Conservation (phyloP, 192 early-diverging fungal genomes). For the Powellomyces hirtus region DNA sequence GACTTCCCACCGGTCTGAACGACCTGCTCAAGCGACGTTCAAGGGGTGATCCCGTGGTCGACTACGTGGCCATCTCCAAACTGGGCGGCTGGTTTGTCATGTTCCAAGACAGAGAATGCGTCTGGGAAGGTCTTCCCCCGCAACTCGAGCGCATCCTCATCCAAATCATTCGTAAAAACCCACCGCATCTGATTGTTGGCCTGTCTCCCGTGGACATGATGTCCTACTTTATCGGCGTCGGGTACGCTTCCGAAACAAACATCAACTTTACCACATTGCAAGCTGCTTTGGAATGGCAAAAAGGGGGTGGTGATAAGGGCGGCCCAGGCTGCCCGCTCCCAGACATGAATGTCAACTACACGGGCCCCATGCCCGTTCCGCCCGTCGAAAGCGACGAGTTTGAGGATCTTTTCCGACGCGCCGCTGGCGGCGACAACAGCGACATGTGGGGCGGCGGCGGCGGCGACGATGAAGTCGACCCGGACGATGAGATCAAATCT, state of each 20-base stretch:
- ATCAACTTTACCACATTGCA: not conserved
- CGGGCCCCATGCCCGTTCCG: not conserved
- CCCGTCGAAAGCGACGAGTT: not conserved
- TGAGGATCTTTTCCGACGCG: constrained; percentile 14
- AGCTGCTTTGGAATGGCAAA: constrained; percentile 13
- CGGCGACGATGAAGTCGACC: not conserved
- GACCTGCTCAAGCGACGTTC: constrained; percentile 22
- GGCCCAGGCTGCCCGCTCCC: not conserved
- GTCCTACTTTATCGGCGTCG: constrained; percentile 27
- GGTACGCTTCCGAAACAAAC: constrained; percentile 10
- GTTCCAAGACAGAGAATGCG: constrained; percentile 36
- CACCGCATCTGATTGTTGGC: constrained; percentile 16
- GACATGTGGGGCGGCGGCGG: not conserved
- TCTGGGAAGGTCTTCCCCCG: constrained; percentile 33
- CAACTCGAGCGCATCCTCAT: constrained; percentile 19
- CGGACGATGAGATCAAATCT: constrained; percentile 14
- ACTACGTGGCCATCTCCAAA: constrained; percentile 30
- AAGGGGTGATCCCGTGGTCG: constrained; percentile 16
- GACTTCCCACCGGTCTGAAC: constrained; percentile 29
- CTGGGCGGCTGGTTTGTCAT: constrained; percentile 40
- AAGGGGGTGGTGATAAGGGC: not conserved
- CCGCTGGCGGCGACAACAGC: constrained; percentile 9
- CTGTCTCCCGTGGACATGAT: constrained; percentile 26
- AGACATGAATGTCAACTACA: constrained; percentile 15
- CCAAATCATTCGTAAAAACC: constrained; percentile 19